Conservation (phyloP, 148 eudicot species). For the Camellia sinensis region DNA sequence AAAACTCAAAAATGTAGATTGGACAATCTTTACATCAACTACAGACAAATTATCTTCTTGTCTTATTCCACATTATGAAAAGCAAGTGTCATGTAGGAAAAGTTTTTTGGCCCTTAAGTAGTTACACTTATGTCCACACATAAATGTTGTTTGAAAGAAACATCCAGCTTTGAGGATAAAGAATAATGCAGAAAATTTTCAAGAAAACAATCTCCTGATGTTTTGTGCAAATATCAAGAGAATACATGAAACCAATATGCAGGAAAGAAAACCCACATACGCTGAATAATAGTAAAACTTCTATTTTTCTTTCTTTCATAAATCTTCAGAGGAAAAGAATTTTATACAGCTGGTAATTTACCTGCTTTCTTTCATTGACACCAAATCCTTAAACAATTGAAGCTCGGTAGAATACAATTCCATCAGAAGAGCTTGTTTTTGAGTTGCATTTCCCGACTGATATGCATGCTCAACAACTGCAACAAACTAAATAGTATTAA, state of each 20-base stretch:
- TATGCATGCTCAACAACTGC: slow-evolving; percentile 91
- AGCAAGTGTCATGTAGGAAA: background rate
- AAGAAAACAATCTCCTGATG: background rate
- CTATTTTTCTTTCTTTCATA: background rate
- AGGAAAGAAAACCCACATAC: background rate
- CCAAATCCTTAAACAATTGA: slow-evolving; percentile 81
- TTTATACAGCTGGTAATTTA: slow-evolving; percentile 20
- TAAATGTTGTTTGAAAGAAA: background rate
- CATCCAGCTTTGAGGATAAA: background rate
- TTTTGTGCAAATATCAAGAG: background rate
- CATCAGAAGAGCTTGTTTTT: slow-evolving; percentile 74
- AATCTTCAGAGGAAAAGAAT: background rate
- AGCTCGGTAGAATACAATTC: slow-evolving; percentile 95
- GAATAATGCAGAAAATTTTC: background rate
- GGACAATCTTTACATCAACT: slow-evolving; percentile 1
- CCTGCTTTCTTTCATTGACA: slow-evolving; percentile 69
- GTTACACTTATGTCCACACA: background rate
- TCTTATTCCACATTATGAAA: background rate
- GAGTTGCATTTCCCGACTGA: slow-evolving; percentile 67
- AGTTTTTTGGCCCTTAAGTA: background rate
- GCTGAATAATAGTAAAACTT: background rate
- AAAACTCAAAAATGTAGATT: background rate
- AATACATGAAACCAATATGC: background rate
- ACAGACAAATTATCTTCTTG: background rate
- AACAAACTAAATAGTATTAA: slow-evolving; percentile 17